phyloP scores from a whole-genome alignment of 176 grass and related monocot species.

The Aegilops longissima region DNA sequence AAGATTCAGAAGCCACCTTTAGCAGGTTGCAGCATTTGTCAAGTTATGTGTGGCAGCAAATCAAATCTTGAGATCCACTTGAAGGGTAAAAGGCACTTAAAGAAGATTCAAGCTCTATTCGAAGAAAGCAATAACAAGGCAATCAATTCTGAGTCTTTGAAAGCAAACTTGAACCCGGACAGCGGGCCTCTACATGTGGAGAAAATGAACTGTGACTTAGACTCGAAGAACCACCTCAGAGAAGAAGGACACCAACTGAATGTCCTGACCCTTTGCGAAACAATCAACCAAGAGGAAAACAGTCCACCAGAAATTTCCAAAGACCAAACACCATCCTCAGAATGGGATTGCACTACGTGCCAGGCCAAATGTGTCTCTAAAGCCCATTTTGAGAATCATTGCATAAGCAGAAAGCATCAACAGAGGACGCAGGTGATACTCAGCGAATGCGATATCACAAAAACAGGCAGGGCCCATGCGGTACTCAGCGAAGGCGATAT shows the following conservation, averaged over 20 bases:
- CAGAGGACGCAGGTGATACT: slow-evolving; percentile 8
- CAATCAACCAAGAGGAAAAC: neutral
- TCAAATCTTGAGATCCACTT: neutral
- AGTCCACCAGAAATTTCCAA: neutral
- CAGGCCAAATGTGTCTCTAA: slow-evolving; percentile 19
- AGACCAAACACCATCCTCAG: neutral
- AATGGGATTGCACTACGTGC: slow-evolving; percentile 3
- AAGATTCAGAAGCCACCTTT: neutral
- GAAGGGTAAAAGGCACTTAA: slow-evolving; percentile 6
- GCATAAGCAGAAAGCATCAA: neutral
- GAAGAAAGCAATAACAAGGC: neutral
- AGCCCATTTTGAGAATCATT: slow-evolving; percentile 21
- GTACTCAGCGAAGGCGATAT: neutral
- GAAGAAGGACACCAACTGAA: slow-evolving; percentile 2
- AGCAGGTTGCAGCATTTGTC: slow-evolving; percentile 8
- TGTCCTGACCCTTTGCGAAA: neutral
- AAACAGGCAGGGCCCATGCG: neutral
- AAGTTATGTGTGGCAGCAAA: neutral
- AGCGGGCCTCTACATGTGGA: neutral
- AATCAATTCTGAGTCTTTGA: neutral
- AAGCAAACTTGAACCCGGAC: neutral
- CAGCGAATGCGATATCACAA: neutral
- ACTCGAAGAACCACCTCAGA: neutral
- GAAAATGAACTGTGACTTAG: neutral
- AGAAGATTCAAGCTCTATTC: neutral